phyloP scores from a whole-genome alignment of 495 filamentous ascomycete genomes.

The Chaetomium cochliodes region DNA sequence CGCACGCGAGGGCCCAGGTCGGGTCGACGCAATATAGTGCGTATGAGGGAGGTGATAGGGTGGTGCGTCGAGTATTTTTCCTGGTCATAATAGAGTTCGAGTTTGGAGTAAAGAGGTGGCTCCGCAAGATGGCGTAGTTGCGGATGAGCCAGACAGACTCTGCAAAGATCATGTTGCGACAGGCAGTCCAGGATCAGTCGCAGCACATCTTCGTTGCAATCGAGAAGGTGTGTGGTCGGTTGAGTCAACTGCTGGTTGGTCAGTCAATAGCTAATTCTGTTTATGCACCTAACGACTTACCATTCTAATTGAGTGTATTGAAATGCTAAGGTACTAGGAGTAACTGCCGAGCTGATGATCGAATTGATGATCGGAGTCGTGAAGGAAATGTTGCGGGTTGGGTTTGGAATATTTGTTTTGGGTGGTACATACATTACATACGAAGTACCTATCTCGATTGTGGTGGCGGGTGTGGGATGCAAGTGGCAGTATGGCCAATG shows the following conservation, averaged over 20 bases:
- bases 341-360: too few relatives aligned
- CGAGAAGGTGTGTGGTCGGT: neutral
- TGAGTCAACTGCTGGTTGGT: neutral
- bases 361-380: too few relatives aligned
- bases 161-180: neutral
- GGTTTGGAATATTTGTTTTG: too few relatives aligned
- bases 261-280: neutral
- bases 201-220: slow-evolving; percentile 1
- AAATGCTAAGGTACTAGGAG: too few relatives aligned
- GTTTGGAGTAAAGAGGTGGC: neutral
- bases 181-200: neutral
- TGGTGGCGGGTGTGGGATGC: too few relatives aligned
- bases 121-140: neutral
- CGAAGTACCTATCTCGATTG: too few relatives aligned
- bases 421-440: too few relatives aligned
- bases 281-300: neutral
- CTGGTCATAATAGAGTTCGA: neutral
- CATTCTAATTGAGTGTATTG: neutral
- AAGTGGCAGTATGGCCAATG: too few relatives aligned
- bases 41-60: neutral
- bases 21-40: neutral
- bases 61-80: neutral
- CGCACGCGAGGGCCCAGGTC: neutral
- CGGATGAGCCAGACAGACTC: neutral
- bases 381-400: too few relatives aligned